Evolutionary conservation across 2,329 filamentous ascomycete species (phyloP).

Genomic region (Colletotrichum sp.): DNA sequence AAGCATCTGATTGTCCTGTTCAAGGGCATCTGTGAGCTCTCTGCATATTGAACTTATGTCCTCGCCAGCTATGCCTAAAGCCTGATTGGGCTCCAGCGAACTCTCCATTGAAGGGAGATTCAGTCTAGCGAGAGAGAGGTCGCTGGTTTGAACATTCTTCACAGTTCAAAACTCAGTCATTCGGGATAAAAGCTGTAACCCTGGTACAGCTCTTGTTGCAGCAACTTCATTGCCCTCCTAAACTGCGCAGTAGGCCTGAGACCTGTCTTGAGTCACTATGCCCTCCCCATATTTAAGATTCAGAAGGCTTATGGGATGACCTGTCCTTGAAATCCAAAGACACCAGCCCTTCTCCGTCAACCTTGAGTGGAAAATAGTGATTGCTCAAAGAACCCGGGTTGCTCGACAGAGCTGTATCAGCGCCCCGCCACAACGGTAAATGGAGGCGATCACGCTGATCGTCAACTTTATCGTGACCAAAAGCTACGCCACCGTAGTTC

Average conservation of each 20-base stretch:
- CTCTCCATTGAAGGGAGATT: no score
- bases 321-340: background rate
- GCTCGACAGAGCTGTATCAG: background rate
- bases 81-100: no score
- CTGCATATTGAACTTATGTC: no score
- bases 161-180: no score
- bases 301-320: background rate
- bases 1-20: no score
- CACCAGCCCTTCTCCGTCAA: background rate
- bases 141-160: no score
- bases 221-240: background rate
- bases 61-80: no score
- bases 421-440: background rate
- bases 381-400: background rate
- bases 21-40: no score
- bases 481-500: background rate
- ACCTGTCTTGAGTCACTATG: background rate
- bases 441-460: background rate
- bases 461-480: background rate
- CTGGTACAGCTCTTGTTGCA: background rate
- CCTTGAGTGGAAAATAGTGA: background rate
- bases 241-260: fast-evolving
- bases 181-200: background rate
- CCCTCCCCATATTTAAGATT: background rate
- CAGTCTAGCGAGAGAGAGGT: no score